A percentile compares a stretch with the other conserved stretches of the same genome.
Conservation (phyloP, 176 grass and related monocot species). For the Bothriochloa decipiens region DNA sequence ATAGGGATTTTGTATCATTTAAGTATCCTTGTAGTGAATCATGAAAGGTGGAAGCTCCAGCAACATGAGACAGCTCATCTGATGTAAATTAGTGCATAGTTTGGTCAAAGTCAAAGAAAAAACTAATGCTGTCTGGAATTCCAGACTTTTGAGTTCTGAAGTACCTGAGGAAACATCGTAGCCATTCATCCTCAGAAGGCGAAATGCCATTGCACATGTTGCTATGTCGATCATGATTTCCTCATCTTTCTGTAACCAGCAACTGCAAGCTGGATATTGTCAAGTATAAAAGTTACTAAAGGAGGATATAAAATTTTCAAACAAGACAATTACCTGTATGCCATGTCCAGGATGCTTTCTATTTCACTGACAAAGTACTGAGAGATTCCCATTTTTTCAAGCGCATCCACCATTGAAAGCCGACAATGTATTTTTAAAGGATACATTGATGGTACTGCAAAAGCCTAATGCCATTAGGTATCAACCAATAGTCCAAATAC, state of each 20-base stretch:
- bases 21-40: slow-evolving; percentile 73
- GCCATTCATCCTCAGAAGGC: slow-evolving; percentile 71
- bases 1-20: slow-evolving; percentile 62
- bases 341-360: slow-evolving; percentile 59
- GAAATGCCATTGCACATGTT: slow-evolving; percentile 79
- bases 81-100: slow-evolving; percentile 11
- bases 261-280: slow-evolving; percentile 49
- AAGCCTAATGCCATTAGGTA: slow-evolving; percentile 16
- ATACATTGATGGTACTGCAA: slow-evolving; percentile 58
- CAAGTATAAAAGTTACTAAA: slow-evolving; percentile 11
- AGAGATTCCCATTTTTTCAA: slow-evolving; percentile 73
- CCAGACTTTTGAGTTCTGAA: neutral
- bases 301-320: neutral
- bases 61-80: slow-evolving; percentile 62
- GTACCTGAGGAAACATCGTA: slow-evolving; percentile 76
- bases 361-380: slow-evolving; percentile 57
- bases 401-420: slow-evolving; percentile 62
- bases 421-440: slow-evolving; percentile 48
- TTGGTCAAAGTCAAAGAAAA: neutral
- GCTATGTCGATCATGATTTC: slow-evolving; percentile 56
- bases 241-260: slow-evolving; percentile 74
- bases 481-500: neutral
- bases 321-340: slow-evolving; percentile 52
- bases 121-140: neutral
- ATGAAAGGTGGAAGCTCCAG: slow-evolving; percentile 45